phyloP scores from a whole-genome alignment of 441 rosid genomes.

The Pelargonium australe region DNA sequence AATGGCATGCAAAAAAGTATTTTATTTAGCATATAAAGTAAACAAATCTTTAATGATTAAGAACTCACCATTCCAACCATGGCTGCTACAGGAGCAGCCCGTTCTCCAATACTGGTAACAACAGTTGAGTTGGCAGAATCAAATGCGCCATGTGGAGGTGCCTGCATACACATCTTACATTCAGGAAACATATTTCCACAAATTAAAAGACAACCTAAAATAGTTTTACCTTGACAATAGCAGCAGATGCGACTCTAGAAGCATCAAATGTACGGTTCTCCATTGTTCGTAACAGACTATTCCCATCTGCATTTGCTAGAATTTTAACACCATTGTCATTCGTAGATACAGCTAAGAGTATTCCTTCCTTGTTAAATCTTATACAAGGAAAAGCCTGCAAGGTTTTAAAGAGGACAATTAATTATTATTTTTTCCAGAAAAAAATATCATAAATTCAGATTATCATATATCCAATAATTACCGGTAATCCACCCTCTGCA shows the following conservation, averaged over 20 bases:
- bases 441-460: neutral
- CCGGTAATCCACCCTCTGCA: conserved; percentile 71
- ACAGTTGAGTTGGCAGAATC: conserved; percentile 40
- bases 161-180: conserved; percentile 33
- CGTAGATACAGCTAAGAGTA: conserved; percentile 70
- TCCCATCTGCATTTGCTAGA: conserved; percentile 69
- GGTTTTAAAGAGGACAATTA: conserved; percentile 12
- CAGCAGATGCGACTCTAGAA: conserved; percentile 51
- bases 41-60: neutral
- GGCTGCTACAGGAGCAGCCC: conserved; percentile 44
- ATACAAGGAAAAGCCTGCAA: conserved; percentile 72
- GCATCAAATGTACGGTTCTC: conserved; percentile 61
- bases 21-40: neutral
- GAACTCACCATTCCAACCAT: conserved; percentile 53
- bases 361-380: conserved; percentile 75
- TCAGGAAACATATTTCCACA: conserved; percentile 9
- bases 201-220: neutral
- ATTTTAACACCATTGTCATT: conserved; percentile 64
- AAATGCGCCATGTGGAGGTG: conserved; percentile 42
- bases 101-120: conserved; percentile 51
- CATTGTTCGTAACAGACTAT: conserved; percentile 48
- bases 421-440: too few species aligned
- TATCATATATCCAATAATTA: conserved; percentile 21
- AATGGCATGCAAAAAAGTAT: neutral
- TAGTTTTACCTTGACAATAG: conserved; percentile 51